A percentile compares a stretch with the other conserved stretches of the same genome.
Evolutionary conservation across 2,329 filamentous ascomycete species (phyloP).

Genomic region (Pestalotiopsis sp.): DNA sequence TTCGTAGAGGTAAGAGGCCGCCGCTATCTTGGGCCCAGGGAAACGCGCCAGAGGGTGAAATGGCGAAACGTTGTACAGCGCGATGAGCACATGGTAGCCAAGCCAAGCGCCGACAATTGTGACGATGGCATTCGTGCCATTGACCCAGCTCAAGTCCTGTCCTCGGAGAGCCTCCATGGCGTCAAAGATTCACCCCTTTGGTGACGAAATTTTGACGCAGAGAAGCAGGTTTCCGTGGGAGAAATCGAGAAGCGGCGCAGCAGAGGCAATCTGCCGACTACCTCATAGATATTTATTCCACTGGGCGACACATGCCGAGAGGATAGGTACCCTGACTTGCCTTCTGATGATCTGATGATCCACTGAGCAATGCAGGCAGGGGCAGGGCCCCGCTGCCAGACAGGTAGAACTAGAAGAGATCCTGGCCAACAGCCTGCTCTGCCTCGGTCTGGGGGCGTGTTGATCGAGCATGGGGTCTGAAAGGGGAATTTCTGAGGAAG

Average conservation of each 20-base stretch:
- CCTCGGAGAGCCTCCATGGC: background rate
- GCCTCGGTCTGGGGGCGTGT: too few species aligned
- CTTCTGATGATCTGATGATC: too few species aligned
- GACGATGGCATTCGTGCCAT: background rate
- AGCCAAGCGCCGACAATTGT: background rate
- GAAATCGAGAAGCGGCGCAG: background rate
- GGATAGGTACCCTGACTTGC: too few species aligned
- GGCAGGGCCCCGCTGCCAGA: too few species aligned
- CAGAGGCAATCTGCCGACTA: too few species aligned
- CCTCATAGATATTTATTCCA: too few species aligned
- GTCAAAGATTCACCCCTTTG: background rate
- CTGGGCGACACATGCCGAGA: too few species aligned
- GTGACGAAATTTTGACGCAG: background rate
- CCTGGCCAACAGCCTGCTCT: too few species aligned
- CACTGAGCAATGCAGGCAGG: too few species aligned
- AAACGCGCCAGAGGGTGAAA: slow-evolving; percentile 23
- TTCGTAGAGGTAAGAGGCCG: slow-evolving; percentile 23
- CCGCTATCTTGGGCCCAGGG: slow-evolving; percentile 24
- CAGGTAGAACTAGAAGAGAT: too few species aligned
- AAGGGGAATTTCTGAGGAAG: too few species aligned
- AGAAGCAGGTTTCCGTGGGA: background rate
- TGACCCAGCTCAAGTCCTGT: background rate
- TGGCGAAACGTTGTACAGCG: slow-evolving; percentile 25
- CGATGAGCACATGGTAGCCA: background rate
- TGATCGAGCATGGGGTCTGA: too few species aligned